Base-by-base conservation (phyloP, 2,329 filamentous ascomycete species). In the Alternaria tenuissima region DNA sequence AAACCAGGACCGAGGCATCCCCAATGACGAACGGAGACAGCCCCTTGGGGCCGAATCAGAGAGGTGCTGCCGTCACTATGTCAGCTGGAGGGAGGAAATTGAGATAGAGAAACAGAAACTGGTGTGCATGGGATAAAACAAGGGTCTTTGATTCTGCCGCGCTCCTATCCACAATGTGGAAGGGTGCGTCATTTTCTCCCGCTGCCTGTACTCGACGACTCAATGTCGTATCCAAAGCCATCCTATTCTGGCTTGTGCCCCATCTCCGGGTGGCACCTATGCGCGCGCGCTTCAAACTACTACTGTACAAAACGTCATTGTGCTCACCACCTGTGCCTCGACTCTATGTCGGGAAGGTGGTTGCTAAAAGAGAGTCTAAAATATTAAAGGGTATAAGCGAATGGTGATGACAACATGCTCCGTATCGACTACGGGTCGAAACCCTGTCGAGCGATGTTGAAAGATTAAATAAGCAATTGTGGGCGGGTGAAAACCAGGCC, bases 351-450 rank as follows among this genome's bases (percentile, higher is more conserved):
- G 61, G 44, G 24, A 59, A 52, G 24, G 52, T 61, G 66, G 49
- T 69, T 30, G 71, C 73, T 64, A 77, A 70, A 49, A 59, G 75
- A 78, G 73, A 60, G 74, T 78, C 72, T 76, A 78, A 75, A 75
- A 71, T 61, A 76, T 76, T 75, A 76, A 71, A 73, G 66, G 66
- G 63, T 65, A 73, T 71, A 76, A 77, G 65, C 71, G 74, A 78
- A 73, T 63, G 73, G 62, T 75, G 72, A 64, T 75, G 65, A 66
- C 57, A 56, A 38, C 52, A 38, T 72, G 63, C 66, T 69, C 66
- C 65, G 64, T 70, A 64, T 59, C 61, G 62, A 65, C 64, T 18
- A 61, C 60, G 62, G 62, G 60, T 59, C 60, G 39, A 52, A 56
- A 55, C 60, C 64, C 61, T 59, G 65, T 43, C 65, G 59, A 66